Evolutionary conservation across 352 stramenopile genomes (phyloP).

Genomic region (Phytophthora fragariae): DNA sequence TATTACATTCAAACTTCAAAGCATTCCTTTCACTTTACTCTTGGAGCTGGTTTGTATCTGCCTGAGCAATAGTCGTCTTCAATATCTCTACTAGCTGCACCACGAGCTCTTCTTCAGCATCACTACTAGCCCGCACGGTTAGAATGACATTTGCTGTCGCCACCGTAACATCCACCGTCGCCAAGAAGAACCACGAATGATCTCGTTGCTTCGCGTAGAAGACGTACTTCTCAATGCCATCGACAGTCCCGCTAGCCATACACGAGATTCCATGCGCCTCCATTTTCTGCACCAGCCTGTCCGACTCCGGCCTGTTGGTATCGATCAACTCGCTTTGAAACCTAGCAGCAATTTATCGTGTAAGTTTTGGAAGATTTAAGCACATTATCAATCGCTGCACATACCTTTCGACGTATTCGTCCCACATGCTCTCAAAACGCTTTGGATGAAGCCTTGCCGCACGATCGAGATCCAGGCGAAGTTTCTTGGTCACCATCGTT

Average conservation of each 20-base stretch:
- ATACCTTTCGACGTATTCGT: conserved; percentile 76
- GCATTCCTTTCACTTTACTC: conserved; percentile 4
- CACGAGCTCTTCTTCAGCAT: conserved; percentile 54
- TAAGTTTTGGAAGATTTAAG: background rate
- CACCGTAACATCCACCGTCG: conserved; percentile 56
- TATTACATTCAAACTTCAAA: conserved; percentile 43
- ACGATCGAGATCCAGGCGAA: conserved; percentile 52
- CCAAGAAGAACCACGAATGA: conserved; percentile 60
- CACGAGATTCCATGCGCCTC: conserved; percentile 57
- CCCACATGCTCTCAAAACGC: conserved; percentile 81
- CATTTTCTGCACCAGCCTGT: conserved; percentile 52
- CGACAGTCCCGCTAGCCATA: conserved; percentile 78
- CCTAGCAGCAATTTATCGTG: conserved; percentile 13
- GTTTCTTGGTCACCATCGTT: conserved; percentile 10
- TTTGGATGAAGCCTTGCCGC: conserved; percentile 61
- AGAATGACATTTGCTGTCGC: conserved; percentile 48
- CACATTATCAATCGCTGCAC: background rate
- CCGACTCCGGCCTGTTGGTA: conserved; percentile 29
- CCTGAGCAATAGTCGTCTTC: conserved; percentile 28
- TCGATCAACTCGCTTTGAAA: conserved; percentile 41
- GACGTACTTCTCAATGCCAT: conserved; percentile 77
- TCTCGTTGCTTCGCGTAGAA: conserved; percentile 74
- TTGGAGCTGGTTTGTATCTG: conserved; percentile 2
- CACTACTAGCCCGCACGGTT: conserved; percentile 56
- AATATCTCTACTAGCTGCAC: conserved; percentile 53